Evolutionary conservation across 768 basidiomycete species (phyloP).

Genomic region (Boletus reticuloceps): DNA sequence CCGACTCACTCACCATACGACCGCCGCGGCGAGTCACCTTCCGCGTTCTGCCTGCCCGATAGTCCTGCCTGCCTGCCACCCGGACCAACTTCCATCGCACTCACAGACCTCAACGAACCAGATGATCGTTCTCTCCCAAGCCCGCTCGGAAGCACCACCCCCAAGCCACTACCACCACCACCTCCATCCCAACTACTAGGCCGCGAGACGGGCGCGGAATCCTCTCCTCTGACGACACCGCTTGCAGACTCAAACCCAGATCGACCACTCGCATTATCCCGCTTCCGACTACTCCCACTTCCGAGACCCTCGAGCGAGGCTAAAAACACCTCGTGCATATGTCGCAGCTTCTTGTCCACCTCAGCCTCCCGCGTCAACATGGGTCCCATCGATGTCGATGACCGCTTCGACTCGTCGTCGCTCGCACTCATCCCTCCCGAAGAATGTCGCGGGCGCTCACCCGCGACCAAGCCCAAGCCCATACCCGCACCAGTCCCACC

Average conservation of each 20-base stretch:
- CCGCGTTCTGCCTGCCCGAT: slow-evolving; percentile 36
- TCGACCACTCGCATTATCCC: slow-evolving; percentile 13
- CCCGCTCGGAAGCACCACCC: slow-evolving; percentile 11
- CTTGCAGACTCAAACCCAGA: slow-evolving; percentile 11
- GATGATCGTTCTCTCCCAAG: slow-evolving; percentile 23
- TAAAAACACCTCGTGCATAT: slow-evolving; percentile 69
- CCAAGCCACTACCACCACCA: slow-evolving; percentile 2
- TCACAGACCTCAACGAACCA: slow-evolving; percentile 32
- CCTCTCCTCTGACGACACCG: slow-evolving; percentile 8
- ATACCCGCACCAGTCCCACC: not conserved
- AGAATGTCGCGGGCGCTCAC: slow-evolving; percentile 14
- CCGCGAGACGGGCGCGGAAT: slow-evolving; percentile 1
- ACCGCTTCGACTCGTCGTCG: slow-evolving; percentile 21
- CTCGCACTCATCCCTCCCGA: slow-evolving; percentile 20
- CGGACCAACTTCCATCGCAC: slow-evolving; percentile 16
- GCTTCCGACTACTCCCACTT: slow-evolving; percentile 31
- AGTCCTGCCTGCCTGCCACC: slow-evolving; percentile 36
- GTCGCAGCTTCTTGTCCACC: slow-evolving; percentile 59
- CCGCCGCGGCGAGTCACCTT: slow-evolving; percentile 21
- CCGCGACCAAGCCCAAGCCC: slow-evolving; percentile 18
- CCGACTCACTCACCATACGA: slow-evolving; percentile 6
- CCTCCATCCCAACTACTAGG: slow-evolving; percentile 9
- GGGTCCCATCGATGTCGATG: slow-evolving; percentile 37
- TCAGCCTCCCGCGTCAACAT: slow-evolving; percentile 66
- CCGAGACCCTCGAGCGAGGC: slow-evolving; percentile 62